Percentiles rank a stretch among this genome's conserved stretches.
Evolutionary conservation across 805 yeast species (phyloP).

Genomic region (Candida patagonica): DNA sequence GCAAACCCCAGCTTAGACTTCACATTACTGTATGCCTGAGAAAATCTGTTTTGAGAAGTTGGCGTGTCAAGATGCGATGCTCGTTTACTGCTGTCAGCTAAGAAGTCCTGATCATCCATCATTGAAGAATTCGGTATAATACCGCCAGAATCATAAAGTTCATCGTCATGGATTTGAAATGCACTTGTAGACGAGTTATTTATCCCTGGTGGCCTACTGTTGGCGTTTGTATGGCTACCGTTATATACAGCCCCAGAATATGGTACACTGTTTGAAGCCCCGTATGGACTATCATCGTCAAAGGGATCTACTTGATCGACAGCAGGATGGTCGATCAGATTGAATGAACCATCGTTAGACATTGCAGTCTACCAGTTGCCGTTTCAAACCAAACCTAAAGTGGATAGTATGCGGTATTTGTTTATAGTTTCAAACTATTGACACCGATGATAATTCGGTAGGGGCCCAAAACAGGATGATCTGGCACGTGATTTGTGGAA

Average conservation of each 20-base stretch:
- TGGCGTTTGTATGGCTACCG: neutral
- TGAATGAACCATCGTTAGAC: conserved; percentile 10
- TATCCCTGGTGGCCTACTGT: no score
- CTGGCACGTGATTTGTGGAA: neutral
- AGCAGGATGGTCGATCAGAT: conserved; percentile 20
- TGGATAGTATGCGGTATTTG: no score
- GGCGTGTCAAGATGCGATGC: neutral
- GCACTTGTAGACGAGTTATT: no score
- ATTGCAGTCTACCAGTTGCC: no score
- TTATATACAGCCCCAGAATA: neutral
- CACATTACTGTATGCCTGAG: conserved; percentile 19
- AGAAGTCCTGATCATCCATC: conserved; percentile 7
- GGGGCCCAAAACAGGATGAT: neutral
- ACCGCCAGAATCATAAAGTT: neutral
- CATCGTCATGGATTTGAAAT: no score
- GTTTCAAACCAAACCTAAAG: no score
- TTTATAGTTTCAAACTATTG: no score
- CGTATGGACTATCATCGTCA: conserved; percentile 10
- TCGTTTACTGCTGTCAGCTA: neutral
- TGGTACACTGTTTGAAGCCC: conserved; percentile 3
- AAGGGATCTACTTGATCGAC: conserved; percentile 10
- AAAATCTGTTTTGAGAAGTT: conserved; percentile 9
- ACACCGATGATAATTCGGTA: no score
- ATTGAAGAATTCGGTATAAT: conserved; percentile 1
- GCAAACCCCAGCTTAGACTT: conserved; percentile 21